These are phyloP conservation scores for Beauveria medogensis DNA, from an alignment of 2,329 filamentous ascomycete species.

Conservation along the genomic window DNA sequence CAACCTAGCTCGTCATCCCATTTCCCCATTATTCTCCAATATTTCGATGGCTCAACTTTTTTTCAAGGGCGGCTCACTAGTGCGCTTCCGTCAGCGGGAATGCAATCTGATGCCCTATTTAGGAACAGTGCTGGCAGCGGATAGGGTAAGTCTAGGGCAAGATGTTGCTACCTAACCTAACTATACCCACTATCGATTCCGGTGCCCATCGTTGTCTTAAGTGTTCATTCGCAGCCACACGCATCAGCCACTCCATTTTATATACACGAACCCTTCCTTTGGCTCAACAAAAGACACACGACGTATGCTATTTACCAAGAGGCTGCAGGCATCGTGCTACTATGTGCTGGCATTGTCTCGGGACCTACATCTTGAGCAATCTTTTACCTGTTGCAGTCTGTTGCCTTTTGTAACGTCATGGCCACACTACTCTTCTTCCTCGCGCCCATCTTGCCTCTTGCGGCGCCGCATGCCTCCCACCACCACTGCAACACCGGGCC, in stretches of 20 bases:
- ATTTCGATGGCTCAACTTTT: neutral
- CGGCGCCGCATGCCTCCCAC: neutral
- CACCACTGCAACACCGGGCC: neutral
- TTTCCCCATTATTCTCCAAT: constrained; percentile 1
- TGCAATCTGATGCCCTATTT: constrained; percentile 6
- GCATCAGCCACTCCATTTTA: neutral
- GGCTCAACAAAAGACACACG: neutral
- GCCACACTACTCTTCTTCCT: neutral
- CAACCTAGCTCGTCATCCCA: constrained; percentile 5
- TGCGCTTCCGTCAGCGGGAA: constrained; percentile 5
- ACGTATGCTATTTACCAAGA: neutral
- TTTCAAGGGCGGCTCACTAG: neutral
- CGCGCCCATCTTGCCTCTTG: neutral
- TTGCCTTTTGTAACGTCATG: no score
- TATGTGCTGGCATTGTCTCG: neutral
- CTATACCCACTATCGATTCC: neutral
- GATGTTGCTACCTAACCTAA: neutral
- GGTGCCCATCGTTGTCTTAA: no score
- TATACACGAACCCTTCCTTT: neutral
- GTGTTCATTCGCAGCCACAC: neutral
- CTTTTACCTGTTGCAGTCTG: neutral
- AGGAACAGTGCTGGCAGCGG: constrained; percentile 8
- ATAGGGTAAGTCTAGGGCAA: constrained; percentile 6
- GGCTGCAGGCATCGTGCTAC: neutral
- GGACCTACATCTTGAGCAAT: no score